Base-by-base conservation (phyloP, 495 filamentous ascomycete genomes). In the Trypethelium eluteriae region DNA sequence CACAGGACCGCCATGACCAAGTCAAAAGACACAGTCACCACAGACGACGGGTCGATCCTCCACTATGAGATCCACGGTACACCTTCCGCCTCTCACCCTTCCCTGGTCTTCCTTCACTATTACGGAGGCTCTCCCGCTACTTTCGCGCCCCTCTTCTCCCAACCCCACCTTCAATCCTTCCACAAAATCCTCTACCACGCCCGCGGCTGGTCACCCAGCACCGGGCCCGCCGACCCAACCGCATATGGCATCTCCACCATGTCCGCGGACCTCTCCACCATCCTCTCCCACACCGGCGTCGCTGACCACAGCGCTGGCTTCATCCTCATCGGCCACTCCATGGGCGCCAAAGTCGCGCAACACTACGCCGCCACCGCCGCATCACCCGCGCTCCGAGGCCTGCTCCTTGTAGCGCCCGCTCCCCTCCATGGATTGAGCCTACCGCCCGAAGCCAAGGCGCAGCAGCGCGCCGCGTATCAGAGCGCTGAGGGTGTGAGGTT, bases 401-500 rank as follows among this genome's bases (percentile, higher is more conserved):
- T 61, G 25, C 6, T 61, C 6, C 56, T 61, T 7, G n/a, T 61
- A 7, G 56, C 56, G 56, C 56, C 56, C 56, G 56, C 56, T 6
- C 56, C 56, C 7, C n/a, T 61, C 7, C 6, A 38, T 7, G 56
- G 56, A 6, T 6, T 61, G 7, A 61, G 7, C 7, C 56, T 61
- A 32, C n/a, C 56, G 7, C 7, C 6, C 56, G 25, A 61, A 38
- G n/a, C n/a, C 9, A 61, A 61, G n/a, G 6, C 56, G 7, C 56
- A 61, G 56, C 56, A 61, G n/a, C 7, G 7, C n/a, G 6, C 56
- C 74, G 64, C 75, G 76, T 53, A 78, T 72, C 59, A 77, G 69
- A 18, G 70, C 62, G 39, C 68, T 71, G 36, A 78, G 62, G 49
- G 75, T 74, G 41, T 76, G 74, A 41, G 75, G 73, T 67, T 78